Base-by-base conservation (phyloP, 176 grass and related monocot species). In the Pontederia paniculata region DNA sequence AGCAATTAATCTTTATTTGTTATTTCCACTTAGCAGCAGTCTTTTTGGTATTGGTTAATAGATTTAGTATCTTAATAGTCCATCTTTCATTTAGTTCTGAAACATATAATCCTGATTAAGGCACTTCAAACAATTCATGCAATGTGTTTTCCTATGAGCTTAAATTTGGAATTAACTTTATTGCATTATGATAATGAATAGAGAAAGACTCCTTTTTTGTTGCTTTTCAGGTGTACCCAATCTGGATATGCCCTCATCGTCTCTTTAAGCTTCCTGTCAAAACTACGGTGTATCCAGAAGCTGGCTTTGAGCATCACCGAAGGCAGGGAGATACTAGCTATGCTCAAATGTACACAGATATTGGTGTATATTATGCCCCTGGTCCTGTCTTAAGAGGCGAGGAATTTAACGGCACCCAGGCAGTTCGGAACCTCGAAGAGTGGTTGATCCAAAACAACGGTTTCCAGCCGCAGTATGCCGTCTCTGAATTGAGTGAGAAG, bases 391-490 rank as follows among this genome's bases (percentile, higher is more conserved):
- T 93, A 9, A 66, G 83, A 9, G 80, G 94, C 0, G 83, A 98
- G 74, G 83, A 77, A 75, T 98, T 82, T 45, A 61, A 85, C 7
- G 94, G 94, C 0, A 49, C 63, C 1, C 75, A 93, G 54, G 75
- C 94, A 0, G 94, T 98, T 23, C 75, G 62, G 60, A 66, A 60
- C 22, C 45, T 98, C 19, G 94, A 98, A 72, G 74, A 84, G 66
- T 98, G 94, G 94, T 74, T 98, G 57, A 83, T 93, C 8, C 77
- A 93, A 62, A 98, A 93, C 83, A 80, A 88, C 72, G 72, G 87
- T 69, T 98, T 93, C 94, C 94, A 98, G 77, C 87, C 94, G 0
- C 94, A 98, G 69, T 93, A 98, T 8, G 80, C 94, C 0, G 94
- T 98, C 18, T 93, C 94, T 0, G 94, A 98, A 75, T 75, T 98